A percentile compares a stretch with the other conserved stretches of the same genome.
Evolutionary conservation across 164 flowering plant species (phyloP).

Genomic region (Santalum album): DNA sequence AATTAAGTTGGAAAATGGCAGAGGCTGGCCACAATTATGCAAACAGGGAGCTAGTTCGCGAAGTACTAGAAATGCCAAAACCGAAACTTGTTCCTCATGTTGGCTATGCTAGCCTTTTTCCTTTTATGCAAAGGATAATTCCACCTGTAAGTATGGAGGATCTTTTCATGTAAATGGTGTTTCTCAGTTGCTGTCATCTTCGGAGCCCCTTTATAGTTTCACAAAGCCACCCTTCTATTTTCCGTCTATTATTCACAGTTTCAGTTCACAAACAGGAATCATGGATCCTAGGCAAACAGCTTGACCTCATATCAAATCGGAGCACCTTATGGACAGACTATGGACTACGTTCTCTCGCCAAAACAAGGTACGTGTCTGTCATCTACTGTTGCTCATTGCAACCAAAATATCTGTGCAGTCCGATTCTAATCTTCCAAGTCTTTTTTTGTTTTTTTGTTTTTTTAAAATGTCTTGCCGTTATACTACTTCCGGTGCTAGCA

Average conservation of each 20-base stretch:
- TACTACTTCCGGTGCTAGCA: too few relatives aligned
- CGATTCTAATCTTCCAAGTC: too few relatives aligned
- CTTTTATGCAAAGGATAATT: conserved; percentile 68
- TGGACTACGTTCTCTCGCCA: conserved; percentile 85
- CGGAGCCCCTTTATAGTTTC: too few relatives aligned
- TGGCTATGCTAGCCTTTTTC: conserved; percentile 96
- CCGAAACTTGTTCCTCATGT: conserved; percentile 81
- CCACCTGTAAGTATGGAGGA: conserved; percentile 61
- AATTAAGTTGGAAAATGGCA: conserved; percentile 57
- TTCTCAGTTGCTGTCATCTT: too few relatives aligned
- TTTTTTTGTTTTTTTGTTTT: too few relatives aligned
- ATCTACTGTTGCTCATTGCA: background rate
- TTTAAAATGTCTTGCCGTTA: too few relatives aligned
- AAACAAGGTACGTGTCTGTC: conserved; percentile 51
- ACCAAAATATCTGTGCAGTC: too few relatives aligned
- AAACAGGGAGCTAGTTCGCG: conserved; percentile 59
- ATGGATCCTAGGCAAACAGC: conserved; percentile 72
- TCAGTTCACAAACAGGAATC: conserved; percentile 43
- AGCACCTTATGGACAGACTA: conserved; percentile 79
- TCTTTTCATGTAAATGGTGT: too few relatives aligned
- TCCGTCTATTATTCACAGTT: background rate
- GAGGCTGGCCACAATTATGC: conserved; percentile 27
- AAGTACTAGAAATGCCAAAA: conserved; percentile 53
- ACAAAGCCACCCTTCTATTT: too few relatives aligned
- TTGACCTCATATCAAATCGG: conserved; percentile 73